Percentiles rank a stretch among this genome's conserved stretches.
phyloP scores from a whole-genome alignment of 164 flowering plant species.

The Magnolia kwangsiensis region DNA sequence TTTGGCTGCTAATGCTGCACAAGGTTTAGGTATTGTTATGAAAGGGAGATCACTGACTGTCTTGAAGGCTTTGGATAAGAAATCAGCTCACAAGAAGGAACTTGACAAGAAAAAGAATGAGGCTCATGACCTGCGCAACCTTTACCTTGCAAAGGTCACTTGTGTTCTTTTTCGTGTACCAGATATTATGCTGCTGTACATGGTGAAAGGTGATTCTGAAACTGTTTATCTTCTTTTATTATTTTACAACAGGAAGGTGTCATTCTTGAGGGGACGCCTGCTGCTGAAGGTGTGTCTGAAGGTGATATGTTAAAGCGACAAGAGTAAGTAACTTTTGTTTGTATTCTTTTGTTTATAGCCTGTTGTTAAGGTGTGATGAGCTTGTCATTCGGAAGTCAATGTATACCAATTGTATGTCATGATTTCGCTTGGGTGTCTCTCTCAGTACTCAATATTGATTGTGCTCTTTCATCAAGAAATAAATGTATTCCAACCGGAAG shows the following conservation, averaged over 20 bases:
- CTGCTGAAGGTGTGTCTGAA: constrained; percentile 89
- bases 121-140: constrained; percentile 72
- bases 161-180: neutral
- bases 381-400: neutral
- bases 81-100: constrained; percentile 69
- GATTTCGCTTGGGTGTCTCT: neutral
- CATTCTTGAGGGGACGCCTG: constrained; percentile 84
- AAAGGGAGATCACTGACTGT: constrained; percentile 79
- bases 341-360: neutral
- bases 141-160: constrained; percentile 76
- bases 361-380: neutral
- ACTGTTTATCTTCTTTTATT: constrained; percentile 1
- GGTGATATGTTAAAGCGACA: constrained; percentile 81
- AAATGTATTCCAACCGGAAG: neutral
- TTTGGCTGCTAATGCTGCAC: constrained; percentile 51
- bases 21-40: constrained; percentile 64
- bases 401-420: neutral
- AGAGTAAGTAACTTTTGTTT: constrained; percentile 42
- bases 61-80: constrained; percentile 83
- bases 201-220: neutral
- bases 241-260: constrained; percentile 66
- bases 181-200: neutral
- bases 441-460: neutral
- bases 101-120: constrained; percentile 54
- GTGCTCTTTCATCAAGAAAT: neutral